Evolutionary conservation across 371 early-diverging fungal species (phyloP), one percentile per base, ranked within the genome.

Genomic region (Massospora cicadina): DNA sequence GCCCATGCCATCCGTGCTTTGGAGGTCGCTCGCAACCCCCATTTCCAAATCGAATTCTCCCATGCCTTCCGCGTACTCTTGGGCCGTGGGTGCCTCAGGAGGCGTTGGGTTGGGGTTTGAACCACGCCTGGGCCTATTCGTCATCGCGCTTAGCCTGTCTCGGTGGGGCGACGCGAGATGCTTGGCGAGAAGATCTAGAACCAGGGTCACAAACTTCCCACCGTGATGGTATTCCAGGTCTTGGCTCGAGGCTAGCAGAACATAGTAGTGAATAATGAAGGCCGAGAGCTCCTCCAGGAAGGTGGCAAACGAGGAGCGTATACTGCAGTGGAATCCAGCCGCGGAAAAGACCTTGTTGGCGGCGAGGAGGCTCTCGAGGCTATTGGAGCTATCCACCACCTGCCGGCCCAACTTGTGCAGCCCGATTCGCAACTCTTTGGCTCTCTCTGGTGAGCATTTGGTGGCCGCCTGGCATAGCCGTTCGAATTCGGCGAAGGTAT

Each of bases 261-360:
- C n/a, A n/a, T 43, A 33, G 43, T 62, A 62, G 62, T 62, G 62
- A 27, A 62, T 43, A 1, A 64, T 23, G 27, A n/a, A 10, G 3
- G 30, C 57, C 1, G 56, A 13, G n/a, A 64, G 10, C 3, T 64
- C 54, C 29, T 64, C 64, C 23, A 56, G 23, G 24, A 64, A 64
- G 1, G 31, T 31, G 2, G 56, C 31, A 17, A 30, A 54, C 1
- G 64, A 28, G 5, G 64, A 64, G 27, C 64, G 55, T 17, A 64
- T 54, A 1, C 55, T 64, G 32, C 55, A 53, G 3, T 54, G 24
- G n/a, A 56, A 54, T 7, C 55, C 54, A 3, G 64, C 33, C 10
- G n/a, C 27, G 21, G 26, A 23, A 55, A 64, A 64, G 12, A n/a
- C 12, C 24, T 64, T 24, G 12, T 54, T 23, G 1, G 54, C 10